These are phyloP conservation scores for Yamadazyma pseudoaaseri DNA, from an alignment of 1,139 yeast species.

Conservation along the genomic window DNA sequence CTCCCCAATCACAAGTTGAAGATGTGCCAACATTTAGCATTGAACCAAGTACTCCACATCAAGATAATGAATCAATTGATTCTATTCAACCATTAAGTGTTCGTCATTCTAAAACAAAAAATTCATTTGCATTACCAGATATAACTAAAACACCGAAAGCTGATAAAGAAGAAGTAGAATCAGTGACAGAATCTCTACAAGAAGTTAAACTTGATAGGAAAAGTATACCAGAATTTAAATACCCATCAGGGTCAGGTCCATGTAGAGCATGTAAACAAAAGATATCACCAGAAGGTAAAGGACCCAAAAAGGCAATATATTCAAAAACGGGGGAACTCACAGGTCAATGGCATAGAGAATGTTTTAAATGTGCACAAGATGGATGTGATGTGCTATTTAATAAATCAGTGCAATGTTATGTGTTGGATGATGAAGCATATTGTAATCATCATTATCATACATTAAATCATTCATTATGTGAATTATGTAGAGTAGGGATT, in stretches of 20 bases:
- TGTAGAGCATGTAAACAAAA: slow-evolving; percentile 65
- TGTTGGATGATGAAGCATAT: slow-evolving; percentile 72
- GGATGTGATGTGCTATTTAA: slow-evolving; percentile 57
- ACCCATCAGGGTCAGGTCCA: slow-evolving; percentile 69
- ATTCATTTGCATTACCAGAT: slow-evolving; percentile 15
- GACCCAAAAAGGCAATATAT: slow-evolving; percentile 48
- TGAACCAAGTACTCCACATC: slow-evolving; percentile 4
- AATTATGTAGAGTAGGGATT: slow-evolving; percentile 67
- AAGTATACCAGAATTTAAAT: slow-evolving; percentile 17
- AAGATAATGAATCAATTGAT: slow-evolving; percentile 21
- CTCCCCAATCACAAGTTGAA: not conserved
- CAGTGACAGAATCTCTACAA: not conserved
- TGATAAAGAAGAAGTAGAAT: not conserved
- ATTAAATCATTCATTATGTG: slow-evolving; percentile 73
- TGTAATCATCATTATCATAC: slow-evolving; percentile 82
- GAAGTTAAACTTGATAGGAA: slow-evolving; percentile 7
- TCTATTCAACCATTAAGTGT: slow-evolving; percentile 27
- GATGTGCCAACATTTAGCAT: slow-evolving; percentile 2
- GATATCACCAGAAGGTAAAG: slow-evolving; percentile 45
- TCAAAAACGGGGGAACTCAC: slow-evolving; percentile 79
- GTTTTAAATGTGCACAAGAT: slow-evolving; percentile 65
- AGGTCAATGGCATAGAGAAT: slow-evolving; percentile 92
- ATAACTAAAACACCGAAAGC: slow-evolving; percentile 15
- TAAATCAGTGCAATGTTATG: slow-evolving; percentile 73
- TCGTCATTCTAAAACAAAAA: slow-evolving; percentile 17